A percentile compares a stretch with the other conserved stretches of the same genome.
Evolutionary conservation across 192 early-diverging fungal genomes (phyloP).

Genomic region (Coemansia sp.): DNA sequence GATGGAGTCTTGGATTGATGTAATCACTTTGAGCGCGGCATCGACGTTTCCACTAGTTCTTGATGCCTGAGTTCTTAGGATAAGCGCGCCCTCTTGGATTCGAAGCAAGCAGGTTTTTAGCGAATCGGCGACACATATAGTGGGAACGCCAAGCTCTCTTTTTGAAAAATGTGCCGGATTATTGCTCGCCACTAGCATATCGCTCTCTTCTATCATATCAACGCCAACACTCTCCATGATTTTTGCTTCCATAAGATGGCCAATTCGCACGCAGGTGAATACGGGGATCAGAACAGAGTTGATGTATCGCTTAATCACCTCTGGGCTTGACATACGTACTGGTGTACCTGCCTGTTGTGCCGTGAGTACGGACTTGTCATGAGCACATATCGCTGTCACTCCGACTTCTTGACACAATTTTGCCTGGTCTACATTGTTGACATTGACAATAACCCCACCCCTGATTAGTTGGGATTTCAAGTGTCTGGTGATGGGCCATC

Average conservation of each 20-base stretch:
- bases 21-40: background rate
- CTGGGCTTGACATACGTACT: slow-evolving; percentile 87
- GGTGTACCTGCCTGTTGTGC: slow-evolving; percentile 83
- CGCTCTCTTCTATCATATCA: slow-evolving; percentile 24
- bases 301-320: slow-evolving; percentile 90
- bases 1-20: slow-evolving; percentile 38
- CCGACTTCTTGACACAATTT: slow-evolving; percentile 91
- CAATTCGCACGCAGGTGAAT: slow-evolving; percentile 94
- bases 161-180: slow-evolving; percentile 84
- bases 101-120: slow-evolving; percentile 86
- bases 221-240: slow-evolving; percentile 9
- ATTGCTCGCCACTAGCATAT: too few relatives aligned
- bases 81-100: slow-evolving; percentile 89
- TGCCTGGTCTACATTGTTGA: slow-evolving; percentile 89
- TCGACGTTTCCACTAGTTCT: background rate
- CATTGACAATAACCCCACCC: slow-evolving; percentile 98
- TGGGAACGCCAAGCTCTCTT: slow-evolving; percentile 81
- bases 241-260: slow-evolving; percentile 94
- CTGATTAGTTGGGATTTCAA: slow-evolving; percentile 58
- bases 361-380: slow-evolving; percentile 89
- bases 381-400: slow-evolving; percentile 92
- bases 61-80: slow-evolving; percentile 80
- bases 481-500: background rate
- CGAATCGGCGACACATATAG: slow-evolving; percentile 85
- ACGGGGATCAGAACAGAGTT: slow-evolving; percentile 92